phyloP scores from a whole-genome alignment of 2,329 filamentous ascomycete species.

The Mycosphaerella sp. region DNA sequence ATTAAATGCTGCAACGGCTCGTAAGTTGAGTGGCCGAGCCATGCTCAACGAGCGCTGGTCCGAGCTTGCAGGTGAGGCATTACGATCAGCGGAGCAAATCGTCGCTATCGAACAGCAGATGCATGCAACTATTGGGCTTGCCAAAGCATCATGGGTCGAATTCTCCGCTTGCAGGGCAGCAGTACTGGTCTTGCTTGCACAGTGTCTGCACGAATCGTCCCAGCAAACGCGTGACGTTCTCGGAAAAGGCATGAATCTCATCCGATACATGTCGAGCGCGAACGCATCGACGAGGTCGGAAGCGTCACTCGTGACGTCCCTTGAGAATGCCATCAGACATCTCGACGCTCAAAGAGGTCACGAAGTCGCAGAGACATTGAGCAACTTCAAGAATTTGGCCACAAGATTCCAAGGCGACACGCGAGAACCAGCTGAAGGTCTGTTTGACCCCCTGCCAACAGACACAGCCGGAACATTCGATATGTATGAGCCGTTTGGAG shows the following conservation, averaged over 20 bases:
- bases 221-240: constrained; percentile 23
- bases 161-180: constrained; percentile 35
- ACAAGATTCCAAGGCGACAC: constrained; percentile 10
- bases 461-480: not conserved
- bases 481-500: constrained; percentile 12
- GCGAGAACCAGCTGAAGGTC: constrained; percentile 2
- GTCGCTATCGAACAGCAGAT: constrained; percentile 27
- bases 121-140: constrained; percentile 27
- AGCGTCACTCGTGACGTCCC: constrained; percentile 29
- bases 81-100: constrained; percentile 27
- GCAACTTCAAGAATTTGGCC: constrained; percentile 14
- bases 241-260: constrained; percentile 28
- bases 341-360: constrained; percentile 10
- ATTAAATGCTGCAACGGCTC: not conserved
- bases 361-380: constrained; percentile 12
- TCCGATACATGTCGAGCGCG: constrained; percentile 30
- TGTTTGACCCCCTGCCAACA: constrained; percentile 1
- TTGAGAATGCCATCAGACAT: constrained; percentile 23
- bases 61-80: constrained; percentile 26
- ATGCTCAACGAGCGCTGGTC: constrained; percentile 11
- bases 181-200: constrained; percentile 33
- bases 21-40: not conserved
- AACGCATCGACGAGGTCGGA: constrained; percentile 33
- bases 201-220: constrained; percentile 27
- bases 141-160: constrained; percentile 34